Base-by-base conservation (phyloP, 2,329 filamentous ascomycete species). In the Cercospora beticola region DNA sequence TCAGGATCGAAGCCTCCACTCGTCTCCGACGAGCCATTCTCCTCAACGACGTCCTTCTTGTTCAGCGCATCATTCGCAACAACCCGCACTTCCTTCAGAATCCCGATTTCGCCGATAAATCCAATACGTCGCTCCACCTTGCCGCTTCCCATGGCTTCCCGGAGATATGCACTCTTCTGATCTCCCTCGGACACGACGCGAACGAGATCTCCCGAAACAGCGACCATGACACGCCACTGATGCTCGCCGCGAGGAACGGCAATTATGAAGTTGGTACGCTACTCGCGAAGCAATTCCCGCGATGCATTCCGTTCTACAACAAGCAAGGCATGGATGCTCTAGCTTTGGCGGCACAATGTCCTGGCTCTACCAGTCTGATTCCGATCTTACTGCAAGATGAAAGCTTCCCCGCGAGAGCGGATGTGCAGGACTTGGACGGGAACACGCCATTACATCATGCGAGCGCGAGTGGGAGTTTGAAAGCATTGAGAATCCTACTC, bases 381-480 rank as follows among this genome's bases (percentile, higher is more conserved):
- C 75, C 85, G 2, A 77, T 83, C 8, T 67, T 80, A 18, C 73
- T 80, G 16, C 69, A 73, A 69, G 79, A 75, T 71, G 78, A 66
- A 66, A 28, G 33, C 52, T 78, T 73, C 43, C 78, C 80, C 1
- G 79, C 73, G 36, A 77, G 68, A 52, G 77, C 73, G 46, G 74
- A 76, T 68, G 68, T 49, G 61, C 68, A 66, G 18, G 93, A 97
- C 76, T 75, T 84, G 1, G 86, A 90, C 67, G 93, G 93, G n/a
- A 95, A 96, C 77, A 96, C 92, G 2, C 91, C 92, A 0, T 83
- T 97, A 54, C 93, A 97, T 80, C 93, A 95, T 81, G 93, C 93
- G 12, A 92, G 89, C 75, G 90, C 90, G 57, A 92, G 92, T 75
- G 93, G 93, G 1, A 91, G 94, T 73, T 80, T 96, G 57, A 88